These are phyloP conservation scores for Neckera pumila DNA, from an alignment of 225 moss, liverwort and hornwort species.

Conservation along the genomic window DNA sequence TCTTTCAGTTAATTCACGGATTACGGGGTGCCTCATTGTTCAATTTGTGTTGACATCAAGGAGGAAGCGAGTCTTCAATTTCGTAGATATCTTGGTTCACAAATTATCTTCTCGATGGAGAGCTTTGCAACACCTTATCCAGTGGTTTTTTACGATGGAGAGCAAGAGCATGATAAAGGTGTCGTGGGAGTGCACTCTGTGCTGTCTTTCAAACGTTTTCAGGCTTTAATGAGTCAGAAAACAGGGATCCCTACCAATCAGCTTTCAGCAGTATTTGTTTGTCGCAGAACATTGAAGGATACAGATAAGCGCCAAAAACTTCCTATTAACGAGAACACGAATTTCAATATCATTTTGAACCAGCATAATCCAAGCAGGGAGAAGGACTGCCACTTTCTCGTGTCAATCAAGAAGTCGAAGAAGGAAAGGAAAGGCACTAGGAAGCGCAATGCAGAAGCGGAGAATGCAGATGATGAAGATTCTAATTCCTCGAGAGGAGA, in stretches of 20 bases:
- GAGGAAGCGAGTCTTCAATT: not conserved
- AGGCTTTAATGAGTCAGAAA: slow-evolving; percentile 92
- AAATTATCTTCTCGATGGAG: slow-evolving; percentile 56
- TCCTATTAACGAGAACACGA: slow-evolving; percentile 96
- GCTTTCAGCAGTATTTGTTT: slow-evolving; percentile 96
- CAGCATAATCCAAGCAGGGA: slow-evolving; percentile 99
- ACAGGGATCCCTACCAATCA: slow-evolving; percentile 92
- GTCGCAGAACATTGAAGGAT: slow-evolving; percentile 88
- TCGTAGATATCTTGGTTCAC: not conserved
- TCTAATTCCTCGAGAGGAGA: slow-evolving; percentile 87
- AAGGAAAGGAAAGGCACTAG: slow-evolving; percentile 94
- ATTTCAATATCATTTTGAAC: slow-evolving; percentile 97
- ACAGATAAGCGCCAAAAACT: slow-evolving; percentile 98
- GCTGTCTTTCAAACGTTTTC: slow-evolving; percentile 93
- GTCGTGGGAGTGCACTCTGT: slow-evolving; percentile 96
- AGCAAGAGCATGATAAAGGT: slow-evolving; percentile 95
- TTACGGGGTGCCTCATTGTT: not conserved
- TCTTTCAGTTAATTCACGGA: slow-evolving; percentile 24
- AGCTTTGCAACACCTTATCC: slow-evolving; percentile 98
- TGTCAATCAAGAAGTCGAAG: slow-evolving; percentile 98
- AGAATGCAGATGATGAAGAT: slow-evolving; percentile 90
- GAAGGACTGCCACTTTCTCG: slow-evolving; percentile 95
- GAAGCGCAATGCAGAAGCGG: slow-evolving; percentile 94
- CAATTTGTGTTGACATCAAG: not conserved
- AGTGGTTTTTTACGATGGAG: slow-evolving; percentile 89